Conservation (phyloP, 306 rosid species). For the Cicer bijugum region DNA sequence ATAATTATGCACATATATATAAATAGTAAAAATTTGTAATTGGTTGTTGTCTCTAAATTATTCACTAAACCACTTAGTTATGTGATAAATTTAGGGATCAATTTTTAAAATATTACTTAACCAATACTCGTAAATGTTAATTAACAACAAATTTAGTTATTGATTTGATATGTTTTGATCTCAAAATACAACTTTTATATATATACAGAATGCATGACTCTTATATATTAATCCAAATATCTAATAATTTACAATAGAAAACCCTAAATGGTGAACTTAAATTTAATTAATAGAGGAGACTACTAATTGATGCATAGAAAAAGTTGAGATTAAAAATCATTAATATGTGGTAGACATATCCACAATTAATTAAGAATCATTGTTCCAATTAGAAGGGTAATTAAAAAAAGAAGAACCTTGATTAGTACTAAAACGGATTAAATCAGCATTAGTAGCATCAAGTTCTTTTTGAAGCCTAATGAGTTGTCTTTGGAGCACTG, state of each 20-base stretch:
- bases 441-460: slow-evolving; percentile 77
- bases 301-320: slow-evolving; percentile 8
- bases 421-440: slow-evolving; percentile 57
- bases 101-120: too few relatives aligned
- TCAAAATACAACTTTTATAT: too few relatives aligned
- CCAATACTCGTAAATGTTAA: too few relatives aligned
- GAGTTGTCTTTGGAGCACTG: slow-evolving; percentile 81
- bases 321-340: slow-evolving; percentile 41
- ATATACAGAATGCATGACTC: too few relatives aligned
- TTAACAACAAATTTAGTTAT: too few relatives aligned
- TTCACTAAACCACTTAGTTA: too few relatives aligned
- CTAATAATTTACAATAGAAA: slow-evolving; percentile 33
- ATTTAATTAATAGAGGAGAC: neutral
- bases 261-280: slow-evolving; percentile 38
- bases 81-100: too few relatives aligned
- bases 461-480: slow-evolving; percentile 83
- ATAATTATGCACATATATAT: too few relatives aligned
- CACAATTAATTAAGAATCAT: slow-evolving; percentile 41
- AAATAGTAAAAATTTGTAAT: too few relatives aligned
- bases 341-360: slow-evolving; percentile 42
- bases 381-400: slow-evolving; percentile 49
- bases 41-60: too few relatives aligned
- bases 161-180: too few relatives aligned
- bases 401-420: slow-evolving; percentile 40
- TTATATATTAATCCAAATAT: neutral